A percentile compares a stretch with the other conserved stretches of the same genome.
Evolutionary conservation across 352 stramenopile genomes (phyloP).

Genomic region (Phytophthora litchii): DNA sequence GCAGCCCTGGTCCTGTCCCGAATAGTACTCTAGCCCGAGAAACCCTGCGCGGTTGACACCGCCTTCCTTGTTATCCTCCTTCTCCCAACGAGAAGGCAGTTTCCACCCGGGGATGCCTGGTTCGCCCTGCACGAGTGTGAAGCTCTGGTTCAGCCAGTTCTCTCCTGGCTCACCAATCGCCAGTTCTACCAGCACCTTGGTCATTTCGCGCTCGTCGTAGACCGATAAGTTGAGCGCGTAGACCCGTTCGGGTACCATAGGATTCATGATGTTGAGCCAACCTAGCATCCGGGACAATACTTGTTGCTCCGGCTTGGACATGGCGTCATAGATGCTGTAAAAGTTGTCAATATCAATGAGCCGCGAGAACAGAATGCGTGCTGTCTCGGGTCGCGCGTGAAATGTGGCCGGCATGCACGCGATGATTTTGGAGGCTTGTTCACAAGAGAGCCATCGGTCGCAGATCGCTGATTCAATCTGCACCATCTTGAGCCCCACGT

Average conservation of each 20-base stretch:
- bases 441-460: conserved; percentile 76
- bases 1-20: conserved; percentile 66
- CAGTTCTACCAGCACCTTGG: conserved; percentile 78
- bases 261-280: conserved; percentile 86
- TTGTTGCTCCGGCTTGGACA: conserved; percentile 51
- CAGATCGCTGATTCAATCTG: conserved; percentile 83
- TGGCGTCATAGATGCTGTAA: conserved; percentile 58
- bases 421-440: conserved; percentile 74
- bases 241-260: conserved; percentile 64
- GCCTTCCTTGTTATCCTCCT: conserved; percentile 71
- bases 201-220: conserved; percentile 79
- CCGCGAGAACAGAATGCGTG: conserved; percentile 73
- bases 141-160: conserved; percentile 87
- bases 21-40: conserved; percentile 80
- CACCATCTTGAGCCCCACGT: conserved; percentile 78
- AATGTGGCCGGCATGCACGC: conserved; percentile 72
- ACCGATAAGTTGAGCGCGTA: conserved; percentile 78
- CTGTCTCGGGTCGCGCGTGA: conserved; percentile 65
- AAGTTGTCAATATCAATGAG: conserved; percentile 80
- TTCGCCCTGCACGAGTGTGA: conserved; percentile 53
- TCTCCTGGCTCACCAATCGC: conserved; percentile 82
- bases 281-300: conserved; percentile 58
- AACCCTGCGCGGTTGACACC: conserved; percentile 73
- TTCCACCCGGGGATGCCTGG: conserved; percentile 80
- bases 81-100: conserved; percentile 77